These are phyloP conservation scores for Teratosphaeriaceae sp. DNA, from an alignment of 2,329 filamentous ascomycete genomes.

Conservation along the genomic window DNA sequence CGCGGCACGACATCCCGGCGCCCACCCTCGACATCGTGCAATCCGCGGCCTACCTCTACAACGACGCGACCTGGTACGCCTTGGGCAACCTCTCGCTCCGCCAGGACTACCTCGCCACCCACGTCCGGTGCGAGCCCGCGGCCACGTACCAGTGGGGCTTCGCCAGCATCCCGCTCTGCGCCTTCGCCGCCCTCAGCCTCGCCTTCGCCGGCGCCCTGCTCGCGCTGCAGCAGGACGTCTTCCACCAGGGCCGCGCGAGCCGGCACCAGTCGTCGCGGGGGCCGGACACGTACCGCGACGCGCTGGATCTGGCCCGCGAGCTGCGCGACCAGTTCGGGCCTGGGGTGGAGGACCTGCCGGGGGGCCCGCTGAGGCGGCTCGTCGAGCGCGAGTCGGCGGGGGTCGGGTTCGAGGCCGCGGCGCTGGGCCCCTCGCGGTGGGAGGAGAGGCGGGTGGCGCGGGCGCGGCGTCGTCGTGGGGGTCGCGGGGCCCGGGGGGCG, in stretches of 20 bases:
- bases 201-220: background rate
- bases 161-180: background rate
- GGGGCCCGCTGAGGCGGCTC: background rate
- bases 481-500: no score
- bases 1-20: background rate
- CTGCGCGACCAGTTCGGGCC: background rate
- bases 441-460: no score
- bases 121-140: background rate
- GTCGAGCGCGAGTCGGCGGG: background rate
- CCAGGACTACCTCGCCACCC: background rate
- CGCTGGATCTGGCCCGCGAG: background rate
- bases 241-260: background rate
- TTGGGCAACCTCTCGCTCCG: background rate
- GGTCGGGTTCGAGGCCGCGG: background rate
- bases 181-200: background rate
- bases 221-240: background rate
- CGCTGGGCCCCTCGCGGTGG: background rate
- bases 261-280: background rate
- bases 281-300: background rate
- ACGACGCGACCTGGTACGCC: background rate
- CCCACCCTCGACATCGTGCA: background rate
- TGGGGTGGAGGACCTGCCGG: background rate
- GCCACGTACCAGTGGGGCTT: background rate
- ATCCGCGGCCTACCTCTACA: background rate
- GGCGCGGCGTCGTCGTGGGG: no score